Evolutionary conservation across 805 yeast species (phyloP), one percentile per base, ranked within the genome.

Genomic region (Candida pini): DNA sequence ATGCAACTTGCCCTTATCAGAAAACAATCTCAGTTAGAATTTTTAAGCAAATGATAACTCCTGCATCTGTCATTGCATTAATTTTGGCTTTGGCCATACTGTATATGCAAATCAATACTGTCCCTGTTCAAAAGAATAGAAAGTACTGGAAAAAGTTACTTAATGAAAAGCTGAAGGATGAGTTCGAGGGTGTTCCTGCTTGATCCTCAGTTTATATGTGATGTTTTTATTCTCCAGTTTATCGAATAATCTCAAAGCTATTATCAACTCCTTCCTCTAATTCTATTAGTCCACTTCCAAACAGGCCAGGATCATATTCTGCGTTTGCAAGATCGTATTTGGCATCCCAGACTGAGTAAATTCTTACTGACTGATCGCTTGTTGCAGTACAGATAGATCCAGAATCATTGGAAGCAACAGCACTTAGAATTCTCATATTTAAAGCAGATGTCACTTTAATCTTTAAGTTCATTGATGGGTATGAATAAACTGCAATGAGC

Each of bases 131-230:
- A 45, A 73, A 73, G 36, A 82, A 81, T 51, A 68, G 84, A 44
- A 78, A 71, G 40, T 68, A 77, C 39, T 78, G 90, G 80, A 74
- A 71, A 47, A 69, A 66, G 33, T 52, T 79, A 6, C 56, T 72
- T 23, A 73, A 73, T 32, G 74, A 75, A 43, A 69, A 69, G 38
- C 64, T 78, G 21, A 73, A 75, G 42, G 61, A 75, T 31, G 92
- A 83, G 39, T 78, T 73, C 45, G 96, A 89, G 56, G 96, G 96
- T 4, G 90, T 86, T 7, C 96, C 97, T 9, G 75, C 87, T 3
- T 87, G 8, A 34, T 31, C 16, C 19, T n/a, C 18, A 27, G 10
- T 27, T 18, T 4, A 12, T 23, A 5, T 15, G 7, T 24, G 5
- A n/a, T 18, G 10, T 27, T 10, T 33, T 14, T 27, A 23, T 9